phyloP scores from a whole-genome alignment of 2,329 filamentous ascomycete species.

The Venturia carpophila region DNA sequence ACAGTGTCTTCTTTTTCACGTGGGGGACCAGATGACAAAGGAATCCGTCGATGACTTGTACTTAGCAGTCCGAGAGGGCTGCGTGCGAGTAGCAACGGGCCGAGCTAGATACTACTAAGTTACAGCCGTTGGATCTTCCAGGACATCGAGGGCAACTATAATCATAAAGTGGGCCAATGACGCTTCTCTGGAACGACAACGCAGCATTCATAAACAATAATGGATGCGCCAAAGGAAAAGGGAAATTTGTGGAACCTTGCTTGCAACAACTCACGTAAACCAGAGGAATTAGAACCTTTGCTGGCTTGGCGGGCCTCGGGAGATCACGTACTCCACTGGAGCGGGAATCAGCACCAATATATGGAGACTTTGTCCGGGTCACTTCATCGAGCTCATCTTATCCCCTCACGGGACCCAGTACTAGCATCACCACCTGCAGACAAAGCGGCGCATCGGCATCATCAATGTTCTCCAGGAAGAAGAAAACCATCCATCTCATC shows the following conservation, averaged over 20 bases:
- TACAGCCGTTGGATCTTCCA: not conserved
- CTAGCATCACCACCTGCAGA: not conserved
- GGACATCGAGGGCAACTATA: not conserved
- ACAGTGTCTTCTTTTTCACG: not conserved
- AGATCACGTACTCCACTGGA: not conserved
- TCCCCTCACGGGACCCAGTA: not conserved
- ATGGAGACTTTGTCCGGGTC: not conserved
- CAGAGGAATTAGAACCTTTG: not conserved
- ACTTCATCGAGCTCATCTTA: not conserved
- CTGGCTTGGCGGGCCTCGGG: not conserved
- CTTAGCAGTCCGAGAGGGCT: not conserved
- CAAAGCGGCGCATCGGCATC: not conserved
- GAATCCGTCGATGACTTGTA: not conserved
- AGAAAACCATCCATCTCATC: conserved; percentile 15
- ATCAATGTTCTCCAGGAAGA: conserved; percentile 9
- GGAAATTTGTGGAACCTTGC: not conserved
- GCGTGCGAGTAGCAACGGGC: not conserved
- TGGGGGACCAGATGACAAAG: not conserved
- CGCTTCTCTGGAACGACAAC: not conserved
- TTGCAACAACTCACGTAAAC: not conserved
- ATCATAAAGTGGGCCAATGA: not conserved
- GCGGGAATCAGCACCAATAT: not conserved
- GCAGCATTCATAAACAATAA: conserved; percentile 6
- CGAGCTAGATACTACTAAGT: not conserved
- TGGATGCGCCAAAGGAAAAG: not conserved